Base-by-base conservation (phyloP, 306 rosid genomes). In the Vigna radiata region DNA sequence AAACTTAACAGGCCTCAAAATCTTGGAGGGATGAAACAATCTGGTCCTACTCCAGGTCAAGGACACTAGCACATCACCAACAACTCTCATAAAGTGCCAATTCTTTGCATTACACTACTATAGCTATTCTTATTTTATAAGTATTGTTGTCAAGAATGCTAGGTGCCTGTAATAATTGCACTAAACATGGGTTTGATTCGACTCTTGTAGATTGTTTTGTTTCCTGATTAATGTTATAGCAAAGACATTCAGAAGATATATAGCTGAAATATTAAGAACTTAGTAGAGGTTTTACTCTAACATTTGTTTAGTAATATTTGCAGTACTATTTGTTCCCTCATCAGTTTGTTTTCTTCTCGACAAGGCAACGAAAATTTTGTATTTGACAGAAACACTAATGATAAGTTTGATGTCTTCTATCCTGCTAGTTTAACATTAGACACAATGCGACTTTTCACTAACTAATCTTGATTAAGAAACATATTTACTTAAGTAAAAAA, bases 41-140 rank as follows among this genome's bases (percentile, higher is more conserved):
- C 89, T 65, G 96, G 85, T 79, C 90, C 93, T 46, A 44, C 84
- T 77, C 85, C 86, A 10, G 96, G 86, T 60, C 54, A 33, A 67
- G 82, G 83, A 74, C 83, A 81, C 71, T 58, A 77, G 46, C 4
- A 41, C 54, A 64, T 48, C 55, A 33, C 4, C 16, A 63, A 49
- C 73, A 61, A 36, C 64, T 63, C 17, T 44, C 61, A 65, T 66
- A 5, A 77, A 46, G 23, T n/a, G 3, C 10, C 13, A 64, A 53
- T 71, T 77, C 19, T 37, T 53, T 25, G 33, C 70, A 73, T 50
- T 9, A 39, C n/a, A 14, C n/a, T 8, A 50, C 47, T 15, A 5
- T 12, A 55, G 21, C 5, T 31, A 3, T 71, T 17, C 37, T 73
- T 25, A 46, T 39, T 67, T 47, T 25, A 77, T 1, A 37, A 37